phyloP scores from a whole-genome alignment of 257 asterid species.

The Solanum dulcamara region DNA sequence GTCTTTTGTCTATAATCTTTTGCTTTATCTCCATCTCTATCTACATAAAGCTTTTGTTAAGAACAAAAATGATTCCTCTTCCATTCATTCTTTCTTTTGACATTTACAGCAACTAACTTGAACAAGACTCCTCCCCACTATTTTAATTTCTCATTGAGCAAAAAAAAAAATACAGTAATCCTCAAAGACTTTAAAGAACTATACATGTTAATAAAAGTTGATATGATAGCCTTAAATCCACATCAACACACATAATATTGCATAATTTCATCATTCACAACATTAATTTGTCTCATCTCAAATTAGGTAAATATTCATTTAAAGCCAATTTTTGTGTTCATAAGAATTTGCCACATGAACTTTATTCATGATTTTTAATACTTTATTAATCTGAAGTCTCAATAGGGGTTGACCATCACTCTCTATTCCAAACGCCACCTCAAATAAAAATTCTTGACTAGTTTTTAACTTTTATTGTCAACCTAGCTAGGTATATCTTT shows the following conservation, averaged over 20 bases:
- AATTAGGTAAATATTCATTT: background rate
- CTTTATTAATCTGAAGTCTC: background rate
- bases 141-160: background rate
- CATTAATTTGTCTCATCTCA: background rate
- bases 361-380: background rate
- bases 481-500: background rate
- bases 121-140: conserved; percentile 1
- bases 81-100: background rate
- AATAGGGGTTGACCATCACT: background rate
- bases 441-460: background rate
- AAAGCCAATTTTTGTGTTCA: background rate
- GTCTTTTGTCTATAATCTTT: conserved; percentile 7
- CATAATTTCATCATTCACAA: background rate
- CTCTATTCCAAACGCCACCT: background rate
- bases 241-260: background rate
- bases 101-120: conserved; percentile 5
- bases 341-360: background rate
- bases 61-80: conserved; percentile 1
- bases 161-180: background rate
- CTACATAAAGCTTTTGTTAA: background rate
- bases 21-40: background rate
- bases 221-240: background rate
- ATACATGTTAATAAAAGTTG: background rate
- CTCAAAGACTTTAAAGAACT: background rate
- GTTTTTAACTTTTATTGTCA: background rate